Evolutionary conservation across 352 stramenopile species (phyloP), one percentile per base, ranked within the genome.

Genomic region (Aphanomyces stellatus): DNA sequence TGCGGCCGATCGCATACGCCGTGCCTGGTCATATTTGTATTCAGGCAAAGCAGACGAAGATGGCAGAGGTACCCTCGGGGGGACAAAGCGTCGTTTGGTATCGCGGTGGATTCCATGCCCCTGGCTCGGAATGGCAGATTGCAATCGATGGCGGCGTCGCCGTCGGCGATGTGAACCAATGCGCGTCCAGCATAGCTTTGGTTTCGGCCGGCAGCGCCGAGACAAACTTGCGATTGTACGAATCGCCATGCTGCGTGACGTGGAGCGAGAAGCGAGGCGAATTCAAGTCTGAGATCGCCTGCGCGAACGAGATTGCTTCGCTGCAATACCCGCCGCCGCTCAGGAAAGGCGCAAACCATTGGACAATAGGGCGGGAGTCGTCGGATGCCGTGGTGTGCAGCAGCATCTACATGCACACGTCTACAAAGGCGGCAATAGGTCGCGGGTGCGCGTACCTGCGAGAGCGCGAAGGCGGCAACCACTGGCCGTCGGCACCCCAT

Each of bases 41-140:
- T 4, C n/a, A 2, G 6, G 34, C 19, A 51, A 4, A 3, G 2
- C 13, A 19, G 27, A 30, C 28, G 42, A 28, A 30, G 2, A 8
- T 53, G 10, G n/a, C 3, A 5, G 28, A 28, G 19, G 17, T 60
- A 57, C 60, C 65, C 1, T 65, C 22, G 0, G 84, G 85, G 7
- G 83, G 88, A 75, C 82, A 96, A 22, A 72, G 74, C 17, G 78
- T 85, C 27, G 80, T 90, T 51, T 72, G 76, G 70, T 93, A 96
- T 41, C 72, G 69, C 1, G 87, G 76, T 1, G 81, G 83, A n/a
- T 91, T 69, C 93, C 93, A 98, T 17, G 90, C 93, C 0, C 93
- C 93, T 4, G 93, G 93, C 70, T 98, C 93, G 15, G 86, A 96
- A 69, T 98, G 93, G 64, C 93, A 98, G 17, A 98, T 78, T 5